Base-by-base conservation (phyloP, 768 basidiomycete species). In the Brasilioporus rufonigricans region DNA sequence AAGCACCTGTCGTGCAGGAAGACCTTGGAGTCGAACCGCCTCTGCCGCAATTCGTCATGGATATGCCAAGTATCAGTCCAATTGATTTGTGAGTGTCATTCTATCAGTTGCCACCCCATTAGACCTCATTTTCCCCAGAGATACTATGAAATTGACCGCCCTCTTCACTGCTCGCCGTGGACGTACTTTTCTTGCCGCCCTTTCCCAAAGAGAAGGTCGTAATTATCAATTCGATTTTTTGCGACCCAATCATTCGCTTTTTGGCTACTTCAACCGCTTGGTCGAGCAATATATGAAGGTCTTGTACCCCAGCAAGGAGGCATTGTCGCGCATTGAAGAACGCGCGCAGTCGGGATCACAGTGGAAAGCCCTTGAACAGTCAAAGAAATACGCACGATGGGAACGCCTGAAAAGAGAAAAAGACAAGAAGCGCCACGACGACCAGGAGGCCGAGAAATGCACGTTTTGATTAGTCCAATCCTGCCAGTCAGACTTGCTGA, bases 151-250 rank as follows among this genome's bases (percentile, higher is more conserved):
- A 67, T 77, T 98, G 33, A 98, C 97, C 2, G 97, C 97, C 11
- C 80, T 98, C 21, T 97, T 97, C 73, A 93, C 94, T 26, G 97
- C 97, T 32, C 87, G 91, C 12, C 84, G 93, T 43, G 97, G 97
- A 2, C 85, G 89, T 44, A 77, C 78, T 38, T 99, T 98, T 74
- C 82, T 98, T 13, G 84, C 86, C 9, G 80, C 86, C 5, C 84
- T 99, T 24, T 93, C 94, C 8, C 78, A 84, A 24, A 83, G 86
- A 36, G 97, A 99, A 75, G 93, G 92, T 10, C 85, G 91, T 41
- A 98, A 98, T 73, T 95, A 91, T 69, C 95, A 98, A 65, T 99
- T 99, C 67, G 97, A 98, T 68, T 99, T 99, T 70, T 80, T 99
- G 47, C 84, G 93, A 40, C 97, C 96, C 11, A 93, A 86, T 2